Evolutionary conservation across 495 filamentous ascomycete genomes (phyloP).

Genomic region (Aspergillus bertholletiae): DNA sequence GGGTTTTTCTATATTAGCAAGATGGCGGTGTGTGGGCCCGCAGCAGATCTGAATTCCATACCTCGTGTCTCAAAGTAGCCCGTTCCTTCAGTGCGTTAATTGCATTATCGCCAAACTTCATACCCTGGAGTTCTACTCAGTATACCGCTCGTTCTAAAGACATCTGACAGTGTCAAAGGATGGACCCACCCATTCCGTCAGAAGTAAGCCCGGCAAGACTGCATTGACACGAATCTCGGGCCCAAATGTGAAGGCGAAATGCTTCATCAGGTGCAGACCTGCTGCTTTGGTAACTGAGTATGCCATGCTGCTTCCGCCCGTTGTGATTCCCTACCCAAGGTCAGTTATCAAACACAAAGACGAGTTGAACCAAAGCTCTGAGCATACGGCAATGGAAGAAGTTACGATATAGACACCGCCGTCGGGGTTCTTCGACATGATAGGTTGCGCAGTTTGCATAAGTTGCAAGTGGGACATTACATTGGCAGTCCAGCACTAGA

Average conservation of each 20-base stretch:
- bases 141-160: background rate
- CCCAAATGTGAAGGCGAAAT: slow-evolving; percentile 64
- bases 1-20: slow-evolving; percentile 10
- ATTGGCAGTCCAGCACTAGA: slow-evolving; percentile 63
- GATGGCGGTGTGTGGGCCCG: background rate
- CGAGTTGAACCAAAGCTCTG: background rate
- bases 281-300: slow-evolving; percentile 68
- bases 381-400: slow-evolving; percentile 54
- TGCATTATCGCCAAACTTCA: slow-evolving; percentile 39
- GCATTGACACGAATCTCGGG: slow-evolving; percentile 65
- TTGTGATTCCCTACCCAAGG: slow-evolving; percentile 37
- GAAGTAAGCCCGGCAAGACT: slow-evolving; percentile 60
- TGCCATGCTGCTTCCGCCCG: slow-evolving; percentile 57
- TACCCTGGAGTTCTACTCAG: slow-evolving; percentile 31
- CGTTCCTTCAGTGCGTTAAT: slow-evolving; percentile 35
- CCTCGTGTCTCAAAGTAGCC: slow-evolving; percentile 41
- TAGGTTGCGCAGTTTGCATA: slow-evolving; percentile 58
- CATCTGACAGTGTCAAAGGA: background rate
- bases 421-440: slow-evolving; percentile 64
- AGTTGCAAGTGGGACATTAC: slow-evolving; percentile 64
- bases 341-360: background rate
- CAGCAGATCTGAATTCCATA: too few relatives aligned
- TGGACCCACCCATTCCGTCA: slow-evolving; percentile 67
- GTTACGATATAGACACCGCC: slow-evolving; percentile 69
- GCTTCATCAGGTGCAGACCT: slow-evolving; percentile 68